Evolutionary conservation across 2,329 filamentous ascomycete genomes (phyloP).

Genomic region (Fusarium gaditjirri): DNA sequence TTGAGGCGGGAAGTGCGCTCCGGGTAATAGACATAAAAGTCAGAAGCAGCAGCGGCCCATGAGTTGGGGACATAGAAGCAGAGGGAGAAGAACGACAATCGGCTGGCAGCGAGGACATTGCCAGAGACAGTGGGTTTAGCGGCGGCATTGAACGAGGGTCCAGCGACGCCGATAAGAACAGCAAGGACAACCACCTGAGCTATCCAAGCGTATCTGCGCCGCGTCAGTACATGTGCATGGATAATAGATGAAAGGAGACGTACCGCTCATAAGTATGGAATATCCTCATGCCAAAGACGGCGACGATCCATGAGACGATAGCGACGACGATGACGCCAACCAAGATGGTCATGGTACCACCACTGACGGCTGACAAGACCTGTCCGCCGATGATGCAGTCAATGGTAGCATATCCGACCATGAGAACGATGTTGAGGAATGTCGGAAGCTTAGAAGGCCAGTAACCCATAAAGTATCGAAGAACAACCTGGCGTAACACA

Average conservation of each 20-base stretch:
- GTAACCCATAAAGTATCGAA: constrained; percentile 80
- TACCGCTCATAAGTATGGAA: constrained; percentile 78
- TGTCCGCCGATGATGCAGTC: constrained; percentile 85
- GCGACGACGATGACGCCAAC: constrained; percentile 82
- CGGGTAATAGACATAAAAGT: constrained; percentile 85
- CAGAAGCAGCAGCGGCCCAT: constrained; percentile 79
- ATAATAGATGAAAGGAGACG: neutral
- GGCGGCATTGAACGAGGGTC: constrained; percentile 69
- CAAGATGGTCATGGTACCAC: constrained; percentile 70
- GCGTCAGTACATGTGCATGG: constrained; percentile 3
- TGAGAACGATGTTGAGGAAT: constrained; percentile 62
- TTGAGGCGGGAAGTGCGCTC: constrained; percentile 65
- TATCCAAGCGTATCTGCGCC: constrained; percentile 57
- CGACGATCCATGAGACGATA: constrained; percentile 78
- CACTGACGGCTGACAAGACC: constrained; percentile 78
- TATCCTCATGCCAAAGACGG: constrained; percentile 61
- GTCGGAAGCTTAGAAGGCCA: constrained; percentile 53
- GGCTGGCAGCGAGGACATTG: constrained; percentile 70
- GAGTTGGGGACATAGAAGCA: constrained; percentile 63
- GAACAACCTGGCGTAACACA: constrained; percentile 61
- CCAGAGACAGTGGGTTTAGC: constrained; percentile 67
- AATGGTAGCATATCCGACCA: constrained; percentile 81
- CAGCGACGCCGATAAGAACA: constrained; percentile 76
- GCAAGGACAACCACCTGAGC: constrained; percentile 78
- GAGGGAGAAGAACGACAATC: constrained; percentile 75